Percentiles rank a stretch among this genome's conserved stretches.
These are phyloP conservation scores for Mitragyna speciosa DNA, from an alignment of 257 asterid genomes.

Conservation along the genomic window DNA sequence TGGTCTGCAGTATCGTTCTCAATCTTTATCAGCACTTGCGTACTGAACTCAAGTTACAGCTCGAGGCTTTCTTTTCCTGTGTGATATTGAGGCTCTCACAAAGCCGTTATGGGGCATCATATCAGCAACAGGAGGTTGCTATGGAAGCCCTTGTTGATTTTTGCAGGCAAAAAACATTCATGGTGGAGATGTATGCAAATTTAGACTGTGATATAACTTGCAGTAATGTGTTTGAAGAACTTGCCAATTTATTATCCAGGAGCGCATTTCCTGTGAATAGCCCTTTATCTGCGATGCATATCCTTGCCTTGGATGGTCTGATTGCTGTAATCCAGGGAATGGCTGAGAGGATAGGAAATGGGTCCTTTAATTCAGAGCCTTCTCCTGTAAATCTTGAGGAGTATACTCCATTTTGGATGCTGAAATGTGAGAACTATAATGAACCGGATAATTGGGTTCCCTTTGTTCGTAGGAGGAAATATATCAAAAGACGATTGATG, in stretches of 20 bases:
- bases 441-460: slow-evolving; percentile 95
- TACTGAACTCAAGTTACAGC: slow-evolving; percentile 81
- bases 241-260: slow-evolving; percentile 84
- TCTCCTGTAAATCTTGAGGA: slow-evolving; percentile 62
- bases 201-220: slow-evolving; percentile 96
- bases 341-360: slow-evolving; percentile 98
- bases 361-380: slow-evolving; percentile 61
- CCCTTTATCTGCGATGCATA: slow-evolving; percentile 93
- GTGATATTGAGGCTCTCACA: slow-evolving; percentile 91
- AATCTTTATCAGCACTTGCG: slow-evolving; percentile 86
- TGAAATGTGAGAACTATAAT: slow-evolving; percentile 75
- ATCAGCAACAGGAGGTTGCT: slow-evolving; percentile 98
- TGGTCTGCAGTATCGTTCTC: slow-evolving; percentile 91
- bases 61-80: slow-evolving; percentile 94
- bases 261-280: slow-evolving; percentile 96
- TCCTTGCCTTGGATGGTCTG: slow-evolving; percentile 97
- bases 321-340: slow-evolving; percentile 98
- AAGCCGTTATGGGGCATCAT: slow-evolving; percentile 85
- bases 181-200: slow-evolving; percentile 93
- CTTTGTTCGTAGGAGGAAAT: slow-evolving; percentile 77
- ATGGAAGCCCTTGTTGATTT: slow-evolving; percentile 99
- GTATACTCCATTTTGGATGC: slow-evolving; percentile 95
- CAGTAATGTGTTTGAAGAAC: slow-evolving; percentile 89
- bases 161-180: slow-evolving; percentile 86
- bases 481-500: slow-evolving; percentile 88